Evolutionary conservation across 202 grass and related monocot species (phyloP).

Genomic region (Carex arenaria): DNA sequence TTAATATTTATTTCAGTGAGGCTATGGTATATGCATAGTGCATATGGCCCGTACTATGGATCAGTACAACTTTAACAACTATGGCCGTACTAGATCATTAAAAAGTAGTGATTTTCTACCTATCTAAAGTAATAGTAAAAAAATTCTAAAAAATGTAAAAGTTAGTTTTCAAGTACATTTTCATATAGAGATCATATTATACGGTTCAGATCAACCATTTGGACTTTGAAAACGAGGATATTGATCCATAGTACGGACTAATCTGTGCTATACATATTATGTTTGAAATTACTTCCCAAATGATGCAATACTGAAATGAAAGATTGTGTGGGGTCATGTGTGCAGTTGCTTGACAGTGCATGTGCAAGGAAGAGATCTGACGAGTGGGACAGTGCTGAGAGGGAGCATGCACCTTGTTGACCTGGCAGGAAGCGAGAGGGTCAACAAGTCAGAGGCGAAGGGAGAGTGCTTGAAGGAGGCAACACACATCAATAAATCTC

Average conservation of each 20-base stretch:
- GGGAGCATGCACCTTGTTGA: constrained; percentile 98
- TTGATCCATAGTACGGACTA: no score
- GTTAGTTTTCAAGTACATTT: no score
- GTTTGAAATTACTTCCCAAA: not conserved
- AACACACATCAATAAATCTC: constrained; percentile 90
- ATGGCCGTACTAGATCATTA: no score
- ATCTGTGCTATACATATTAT: not conserved
- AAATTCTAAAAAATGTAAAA: no score
- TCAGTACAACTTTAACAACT: no score
- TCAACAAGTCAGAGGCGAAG: constrained; percentile 85
- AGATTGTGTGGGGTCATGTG: not conserved
- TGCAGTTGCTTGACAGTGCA: constrained; percentile 94
- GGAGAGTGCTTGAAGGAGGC: constrained; percentile 90
- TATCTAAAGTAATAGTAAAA: no score
- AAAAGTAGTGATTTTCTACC: no score
- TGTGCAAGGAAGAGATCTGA: constrained; percentile 80
- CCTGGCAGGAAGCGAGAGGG: constrained; percentile 94
- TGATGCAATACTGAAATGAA: not conserved
- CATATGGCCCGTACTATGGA: no score
- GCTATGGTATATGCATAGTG: no score
- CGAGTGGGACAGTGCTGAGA: constrained; percentile 54
- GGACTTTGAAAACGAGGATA: no score
- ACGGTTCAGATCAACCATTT: no score
- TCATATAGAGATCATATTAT: no score
- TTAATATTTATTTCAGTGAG: constrained; percentile 8